These are phyloP conservation scores for Cardiospermum halicacabum DNA, from an alignment of 345 rosid genomes.

Conservation along the genomic window DNA sequence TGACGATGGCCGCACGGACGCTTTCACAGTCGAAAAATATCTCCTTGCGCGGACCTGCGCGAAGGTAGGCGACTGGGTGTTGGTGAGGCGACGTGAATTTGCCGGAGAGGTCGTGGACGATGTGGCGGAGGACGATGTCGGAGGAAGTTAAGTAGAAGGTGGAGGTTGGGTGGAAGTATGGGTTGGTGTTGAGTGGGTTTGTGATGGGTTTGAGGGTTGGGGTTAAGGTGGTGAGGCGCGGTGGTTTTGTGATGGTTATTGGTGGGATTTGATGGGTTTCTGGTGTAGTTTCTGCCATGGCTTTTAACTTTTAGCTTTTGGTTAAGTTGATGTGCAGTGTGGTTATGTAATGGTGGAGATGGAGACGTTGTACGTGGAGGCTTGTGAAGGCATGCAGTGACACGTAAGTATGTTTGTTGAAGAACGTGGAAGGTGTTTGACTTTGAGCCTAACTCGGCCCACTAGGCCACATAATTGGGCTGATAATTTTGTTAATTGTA, in stretches of 20 bases:
- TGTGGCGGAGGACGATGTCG: constrained; percentile 63
- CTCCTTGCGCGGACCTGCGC: constrained; percentile 70
- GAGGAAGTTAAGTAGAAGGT: constrained; percentile 62
- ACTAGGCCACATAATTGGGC: too few species aligned
- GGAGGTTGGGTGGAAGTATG: constrained; percentile 48
- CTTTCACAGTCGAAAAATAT: constrained; percentile 41
- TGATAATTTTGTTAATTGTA: too few species aligned
- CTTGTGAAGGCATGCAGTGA: too few species aligned
- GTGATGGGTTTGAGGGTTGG: constrained; percentile 26
- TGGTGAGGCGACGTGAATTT: constrained; percentile 17
- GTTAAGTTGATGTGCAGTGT: too few species aligned
- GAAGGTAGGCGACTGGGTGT: constrained; percentile 41
- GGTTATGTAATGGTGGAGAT: too few species aligned
- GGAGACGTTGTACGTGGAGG: background rate
- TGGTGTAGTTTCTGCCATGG: too few species aligned
- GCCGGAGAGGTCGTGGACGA: constrained; percentile 46
- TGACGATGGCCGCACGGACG: constrained; percentile 64
- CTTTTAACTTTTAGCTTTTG: too few species aligned
- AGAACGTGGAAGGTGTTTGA: too few species aligned
- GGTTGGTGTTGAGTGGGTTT: constrained; percentile 59
- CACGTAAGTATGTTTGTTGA: too few species aligned
- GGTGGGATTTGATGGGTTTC: constrained; percentile 16
- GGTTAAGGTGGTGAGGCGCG: constrained; percentile 40
- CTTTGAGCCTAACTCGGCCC: too few species aligned
- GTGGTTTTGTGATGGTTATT: constrained; percentile 29